Conservation (phyloP, 306 rosid species). For the Prunus fruticosa region DNA sequence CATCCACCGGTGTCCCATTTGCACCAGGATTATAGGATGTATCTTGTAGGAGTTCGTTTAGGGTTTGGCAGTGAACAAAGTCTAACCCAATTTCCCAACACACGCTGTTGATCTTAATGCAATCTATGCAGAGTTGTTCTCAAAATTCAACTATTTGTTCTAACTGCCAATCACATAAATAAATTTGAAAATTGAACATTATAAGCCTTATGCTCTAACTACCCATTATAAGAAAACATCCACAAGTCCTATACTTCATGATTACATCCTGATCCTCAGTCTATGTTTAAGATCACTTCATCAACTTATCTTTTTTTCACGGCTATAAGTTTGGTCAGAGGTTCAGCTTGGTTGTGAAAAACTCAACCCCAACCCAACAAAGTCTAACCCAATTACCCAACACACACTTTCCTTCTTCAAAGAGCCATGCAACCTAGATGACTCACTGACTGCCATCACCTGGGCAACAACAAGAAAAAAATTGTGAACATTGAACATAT, state of each 20-base stretch:
- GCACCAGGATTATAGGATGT: background rate
- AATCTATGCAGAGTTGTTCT: background rate
- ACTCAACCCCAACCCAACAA: too few relatives aligned
- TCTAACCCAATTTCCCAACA: background rate
- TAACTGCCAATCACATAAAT: too few relatives aligned
- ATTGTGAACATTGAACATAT: background rate
- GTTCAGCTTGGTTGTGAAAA: too few relatives aligned
- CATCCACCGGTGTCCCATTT: background rate
- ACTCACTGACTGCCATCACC: slow-evolving; percentile 96
- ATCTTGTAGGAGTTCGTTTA: background rate
- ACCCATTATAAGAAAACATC: too few relatives aligned
- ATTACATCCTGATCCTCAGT: too few relatives aligned
- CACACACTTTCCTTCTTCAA: slow-evolving; percentile 68
- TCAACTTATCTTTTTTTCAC: too few relatives aligned
- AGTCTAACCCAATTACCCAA: too few relatives aligned
- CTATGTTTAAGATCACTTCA: background rate
- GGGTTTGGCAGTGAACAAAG: background rate
- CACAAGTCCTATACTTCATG: too few relatives aligned
- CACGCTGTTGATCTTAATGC: background rate
- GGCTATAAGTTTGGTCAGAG: too few relatives aligned
- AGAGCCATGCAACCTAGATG: slow-evolving; percentile 85
- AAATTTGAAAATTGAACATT: background rate
- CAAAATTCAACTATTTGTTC: background rate
- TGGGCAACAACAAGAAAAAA: slow-evolving; percentile 23
- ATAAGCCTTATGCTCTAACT: too few relatives aligned